These are phyloP conservation scores for Rauvolfia tetraphylla DNA, from an alignment of 257 asterid genomes.

Conservation along the genomic window DNA sequence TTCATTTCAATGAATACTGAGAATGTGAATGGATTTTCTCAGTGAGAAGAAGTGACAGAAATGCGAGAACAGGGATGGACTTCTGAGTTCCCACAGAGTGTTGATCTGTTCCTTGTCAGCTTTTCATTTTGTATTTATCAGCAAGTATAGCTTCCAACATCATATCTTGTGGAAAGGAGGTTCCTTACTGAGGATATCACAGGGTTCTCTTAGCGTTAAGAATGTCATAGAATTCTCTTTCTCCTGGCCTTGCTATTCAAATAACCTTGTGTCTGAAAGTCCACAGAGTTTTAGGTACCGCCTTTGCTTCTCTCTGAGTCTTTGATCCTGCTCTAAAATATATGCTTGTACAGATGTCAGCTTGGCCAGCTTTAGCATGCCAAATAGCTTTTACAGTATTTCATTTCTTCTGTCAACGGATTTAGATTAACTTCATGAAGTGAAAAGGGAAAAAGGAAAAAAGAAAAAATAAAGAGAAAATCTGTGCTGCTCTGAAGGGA, in stretches of 20 bases:
- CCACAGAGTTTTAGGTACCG: neutral
- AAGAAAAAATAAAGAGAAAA: neutral
- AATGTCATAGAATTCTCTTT: neutral
- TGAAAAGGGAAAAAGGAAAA: neutral
- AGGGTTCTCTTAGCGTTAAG: neutral
- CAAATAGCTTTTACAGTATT: neutral
- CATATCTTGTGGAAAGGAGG: constrained; percentile 78
- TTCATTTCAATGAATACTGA: constrained; percentile 79
- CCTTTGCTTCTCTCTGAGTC: constrained; percentile 7
- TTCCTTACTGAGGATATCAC: constrained; percentile 35
- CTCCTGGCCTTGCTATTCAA: constrained; percentile 2
- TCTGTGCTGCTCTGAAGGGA: neutral
- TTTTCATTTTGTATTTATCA: constrained; percentile 62
- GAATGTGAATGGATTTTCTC: constrained; percentile 2
- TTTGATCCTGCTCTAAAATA: neutral
- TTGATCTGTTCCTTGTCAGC: constrained; percentile 49
- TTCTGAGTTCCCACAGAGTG: constrained; percentile 50
- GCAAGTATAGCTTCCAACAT: constrained; percentile 66
- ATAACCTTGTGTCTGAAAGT: neutral
- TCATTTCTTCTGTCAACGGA: neutral
- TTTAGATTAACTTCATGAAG: neutral
- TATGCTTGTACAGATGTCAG: constrained; percentile 3
- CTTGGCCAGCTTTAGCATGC: neutral
- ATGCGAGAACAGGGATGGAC: constrained; percentile 70
- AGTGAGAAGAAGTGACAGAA: constrained; percentile 27